A percentile compares a stretch with the other conserved stretches of the same genome.
Conservation (phyloP, 768 basidiomycete genomes). For the Filobasidium floriforme region DNA sequence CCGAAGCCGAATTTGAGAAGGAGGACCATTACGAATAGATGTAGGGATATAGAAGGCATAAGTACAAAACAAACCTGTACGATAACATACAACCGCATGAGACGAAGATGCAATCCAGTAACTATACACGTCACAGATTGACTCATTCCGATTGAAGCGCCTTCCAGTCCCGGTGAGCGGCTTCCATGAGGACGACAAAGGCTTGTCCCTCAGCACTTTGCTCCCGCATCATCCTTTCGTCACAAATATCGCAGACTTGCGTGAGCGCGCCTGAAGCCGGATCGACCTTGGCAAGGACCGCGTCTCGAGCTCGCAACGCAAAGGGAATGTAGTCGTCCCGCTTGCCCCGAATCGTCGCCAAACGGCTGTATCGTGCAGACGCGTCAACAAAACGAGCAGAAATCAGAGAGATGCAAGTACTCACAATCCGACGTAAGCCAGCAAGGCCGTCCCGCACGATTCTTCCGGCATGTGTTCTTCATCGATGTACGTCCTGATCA, state of each 20-base stretch:
- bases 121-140: background rate
- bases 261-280: slow-evolving; percentile 46
- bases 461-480: no score
- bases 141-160: background rate
- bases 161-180: slow-evolving; percentile 14
- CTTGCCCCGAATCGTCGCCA: no score
- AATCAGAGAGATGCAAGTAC: no score
- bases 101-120: background rate
- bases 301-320: no score
- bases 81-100: background rate
- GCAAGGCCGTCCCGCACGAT: no score
- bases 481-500: no score
- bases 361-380: no score
- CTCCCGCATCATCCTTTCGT: slow-evolving; percentile 13
- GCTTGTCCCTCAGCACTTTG: slow-evolving; percentile 17
- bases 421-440: no score
- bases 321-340: no score
- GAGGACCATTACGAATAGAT: slow-evolving; percentile 11
- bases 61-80: no score
- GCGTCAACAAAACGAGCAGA: no score
- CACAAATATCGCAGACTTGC: slow-evolving; percentile 16
- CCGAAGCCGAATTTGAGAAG: slow-evolving; percentile 36
- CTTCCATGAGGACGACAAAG: slow-evolving; percentile 16
- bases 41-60: background rate
- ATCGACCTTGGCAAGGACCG: background rate